Percentiles rank a stretch among this genome's conserved stretches.
These are phyloP conservation scores for Neospora caninum DNA, from an alignment of 169 alveolate genomes.

Conservation along the genomic window DNA sequence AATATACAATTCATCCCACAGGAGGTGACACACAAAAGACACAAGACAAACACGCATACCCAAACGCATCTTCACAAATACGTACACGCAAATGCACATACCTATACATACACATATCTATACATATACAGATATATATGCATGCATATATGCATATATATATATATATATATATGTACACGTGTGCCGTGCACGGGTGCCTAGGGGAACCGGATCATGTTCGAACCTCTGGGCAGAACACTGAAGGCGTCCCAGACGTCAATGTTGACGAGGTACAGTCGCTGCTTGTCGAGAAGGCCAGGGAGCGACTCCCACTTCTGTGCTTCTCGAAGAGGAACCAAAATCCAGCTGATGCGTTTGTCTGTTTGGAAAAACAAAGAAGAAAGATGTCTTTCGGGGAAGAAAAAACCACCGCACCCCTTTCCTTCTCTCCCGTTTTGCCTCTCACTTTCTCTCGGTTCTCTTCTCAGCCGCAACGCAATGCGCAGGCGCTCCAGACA, in stretches of 20 bases:
- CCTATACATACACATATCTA: background rate
- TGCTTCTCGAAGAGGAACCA: background rate
- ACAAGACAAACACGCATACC: background rate
- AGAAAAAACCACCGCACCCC: too few relatives aligned
- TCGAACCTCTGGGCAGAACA: background rate
- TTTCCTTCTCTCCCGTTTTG: too few relatives aligned
- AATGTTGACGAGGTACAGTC: background rate
- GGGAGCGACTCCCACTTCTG: conserved; percentile 21
- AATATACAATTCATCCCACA: too few relatives aligned
- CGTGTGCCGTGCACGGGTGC: background rate
- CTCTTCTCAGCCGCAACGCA: too few relatives aligned
- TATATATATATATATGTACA: background rate
- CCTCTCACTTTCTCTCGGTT: too few relatives aligned
- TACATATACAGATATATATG: background rate
- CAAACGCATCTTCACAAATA: background rate
- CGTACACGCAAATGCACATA: background rate
- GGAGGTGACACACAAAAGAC: too few relatives aligned
- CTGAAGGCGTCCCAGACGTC: conserved; percentile 7
- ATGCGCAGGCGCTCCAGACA: too few relatives aligned
- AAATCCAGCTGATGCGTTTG: background rate
- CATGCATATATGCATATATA: background rate
- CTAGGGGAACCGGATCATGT: background rate
- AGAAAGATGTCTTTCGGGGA: too few relatives aligned
- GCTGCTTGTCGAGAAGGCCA: conserved; percentile 5
- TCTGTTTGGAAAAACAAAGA: background rate